Evolutionary conservation across 2,329 filamentous ascomycete genomes (phyloP).

Genomic region (Xylariomycetidae sp.): DNA sequence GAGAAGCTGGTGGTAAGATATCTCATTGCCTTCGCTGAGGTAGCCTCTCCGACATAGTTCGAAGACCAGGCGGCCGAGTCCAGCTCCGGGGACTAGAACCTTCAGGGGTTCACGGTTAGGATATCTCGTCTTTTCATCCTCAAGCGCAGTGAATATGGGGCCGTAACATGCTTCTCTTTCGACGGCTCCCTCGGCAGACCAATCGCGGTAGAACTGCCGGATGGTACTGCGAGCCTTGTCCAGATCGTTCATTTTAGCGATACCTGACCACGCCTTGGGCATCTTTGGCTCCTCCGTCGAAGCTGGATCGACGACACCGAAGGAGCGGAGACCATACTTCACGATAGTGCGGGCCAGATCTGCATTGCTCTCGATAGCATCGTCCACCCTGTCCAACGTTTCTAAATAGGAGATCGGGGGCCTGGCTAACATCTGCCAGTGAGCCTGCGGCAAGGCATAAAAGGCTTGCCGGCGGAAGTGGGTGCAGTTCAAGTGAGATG

Average conservation of each 20-base stretch:
- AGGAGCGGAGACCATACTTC: slow-evolving; percentile 61
- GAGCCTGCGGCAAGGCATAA: slow-evolving; percentile 78
- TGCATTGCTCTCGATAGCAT: slow-evolving; percentile 85
- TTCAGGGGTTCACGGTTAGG: slow-evolving; percentile 40
- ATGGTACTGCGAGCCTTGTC: slow-evolving; percentile 92
- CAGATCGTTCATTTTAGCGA: slow-evolving; percentile 68
- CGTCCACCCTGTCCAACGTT: slow-evolving; percentile 73
- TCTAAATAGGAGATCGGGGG: slow-evolving; percentile 81
- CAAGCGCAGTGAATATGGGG: slow-evolving; percentile 65
- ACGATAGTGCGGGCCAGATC: slow-evolving; percentile 77
- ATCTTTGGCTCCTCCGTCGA: slow-evolving; percentile 39
- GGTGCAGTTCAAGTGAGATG: slow-evolving; percentile 84
- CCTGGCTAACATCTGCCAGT: slow-evolving; percentile 77
- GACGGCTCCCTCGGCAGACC: slow-evolving; percentile 70
- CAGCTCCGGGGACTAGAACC: slow-evolving; percentile 85
- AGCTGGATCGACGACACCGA: slow-evolving; percentile 42
- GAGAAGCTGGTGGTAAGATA: slow-evolving; percentile 94
- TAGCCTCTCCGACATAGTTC: slow-evolving; percentile 75
- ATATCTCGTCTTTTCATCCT: slow-evolving; percentile 36
- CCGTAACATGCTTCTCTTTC: slow-evolving; percentile 77
- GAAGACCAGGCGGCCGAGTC: slow-evolving; percentile 82
- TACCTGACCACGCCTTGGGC: slow-evolving; percentile 62
- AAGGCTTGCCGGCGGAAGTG: slow-evolving; percentile 88
- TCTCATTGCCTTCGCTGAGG: slow-evolving; percentile 83
- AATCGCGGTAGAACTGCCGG: slow-evolving; percentile 91